Evolutionary conservation across 257 asterid species (phyloP), one percentile per base, ranked within the genome.

Genomic region (Thymus quinquecostatus): DNA sequence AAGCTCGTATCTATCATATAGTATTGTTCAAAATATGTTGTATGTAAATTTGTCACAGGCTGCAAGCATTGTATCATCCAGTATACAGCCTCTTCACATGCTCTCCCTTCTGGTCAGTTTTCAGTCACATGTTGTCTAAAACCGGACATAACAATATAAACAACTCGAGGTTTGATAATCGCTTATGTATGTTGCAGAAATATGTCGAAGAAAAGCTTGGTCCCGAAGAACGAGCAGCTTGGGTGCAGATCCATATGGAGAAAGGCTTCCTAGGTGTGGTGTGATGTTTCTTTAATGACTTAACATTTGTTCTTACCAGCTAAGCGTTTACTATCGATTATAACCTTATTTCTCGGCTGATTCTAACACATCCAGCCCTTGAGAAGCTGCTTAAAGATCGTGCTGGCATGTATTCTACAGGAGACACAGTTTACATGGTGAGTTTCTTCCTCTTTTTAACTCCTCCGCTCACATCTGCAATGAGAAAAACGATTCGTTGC

Each of bases 71-170:
- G 87, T 91, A 58, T 66, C 87, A 43, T 89, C 96, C 28, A 87
- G 89, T 69, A 86, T 89, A 47, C 96, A 91, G 74, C 96, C 97
- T 68, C 91, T 91, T 36, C 96, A 83, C 81, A 91, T 87, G 95
- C 12, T 82, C 75, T 58, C 89, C 5, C 38, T 86, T 68, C 80
- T 83, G 88, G 97, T 91, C 70, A 69, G 82, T 70, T 58, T 64
- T 55, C 60, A n/a, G 53, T 48, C 40, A 3, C 56, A 32, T 45
- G 45, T 36, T 12, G 38, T 56, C 61, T 53, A 36, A 38, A 29
- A 38, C 29, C 11, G 3, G 34, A 45, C 55, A 63, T 34, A 34
- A 60, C 53, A 68, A 45, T 27, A 47, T 64, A 50, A 43, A 69
- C 56, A 11, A 34, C 33, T 10, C 40, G 63, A 28, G 33, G 14